Conservation (phyloP, 345 rosid species). For the Citrus cavaleriei region DNA sequence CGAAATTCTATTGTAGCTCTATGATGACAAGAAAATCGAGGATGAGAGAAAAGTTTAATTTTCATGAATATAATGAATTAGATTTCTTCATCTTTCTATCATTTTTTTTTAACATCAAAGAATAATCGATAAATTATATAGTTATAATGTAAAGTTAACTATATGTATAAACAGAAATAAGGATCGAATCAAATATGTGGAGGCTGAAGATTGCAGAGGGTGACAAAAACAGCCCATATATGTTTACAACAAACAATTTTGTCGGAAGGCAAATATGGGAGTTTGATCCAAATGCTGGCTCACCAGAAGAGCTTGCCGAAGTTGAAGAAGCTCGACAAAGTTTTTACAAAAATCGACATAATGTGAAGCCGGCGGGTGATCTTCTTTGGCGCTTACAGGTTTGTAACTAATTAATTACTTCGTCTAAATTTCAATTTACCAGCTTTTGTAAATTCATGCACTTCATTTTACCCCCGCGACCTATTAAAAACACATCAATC, state of each 20-base stretch:
- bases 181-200: constrained; percentile 30
- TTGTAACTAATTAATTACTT: not conserved
- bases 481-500: too few relatives aligned
- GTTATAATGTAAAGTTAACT: too few relatives aligned
- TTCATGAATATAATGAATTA: too few relatives aligned
- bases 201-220: constrained; percentile 47
- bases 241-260: constrained; percentile 44
- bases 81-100: too few relatives aligned
- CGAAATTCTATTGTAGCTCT: too few relatives aligned
- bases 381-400: constrained; percentile 63
- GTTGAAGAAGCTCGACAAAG: constrained; percentile 44
- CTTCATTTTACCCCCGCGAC: too few relatives aligned
- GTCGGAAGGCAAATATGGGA: constrained; percentile 50
- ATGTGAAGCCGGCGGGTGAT: constrained; percentile 42
- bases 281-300: constrained; percentile 37
- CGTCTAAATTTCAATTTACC: too few relatives aligned
- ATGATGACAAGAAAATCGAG: too few relatives aligned
- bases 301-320: constrained; percentile 35
- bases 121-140: too few relatives aligned
- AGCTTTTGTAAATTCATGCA: too few relatives aligned
- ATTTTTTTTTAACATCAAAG: too few relatives aligned
- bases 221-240: constrained; percentile 29
- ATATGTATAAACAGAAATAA: not conserved
- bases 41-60: too few relatives aligned
- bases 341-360: constrained; percentile 33